Evolutionary conservation across 2,329 filamentous ascomycete genomes (phyloP), one percentile per base, ranked within the genome.

Genomic region (Lecanosticta acicola): DNA sequence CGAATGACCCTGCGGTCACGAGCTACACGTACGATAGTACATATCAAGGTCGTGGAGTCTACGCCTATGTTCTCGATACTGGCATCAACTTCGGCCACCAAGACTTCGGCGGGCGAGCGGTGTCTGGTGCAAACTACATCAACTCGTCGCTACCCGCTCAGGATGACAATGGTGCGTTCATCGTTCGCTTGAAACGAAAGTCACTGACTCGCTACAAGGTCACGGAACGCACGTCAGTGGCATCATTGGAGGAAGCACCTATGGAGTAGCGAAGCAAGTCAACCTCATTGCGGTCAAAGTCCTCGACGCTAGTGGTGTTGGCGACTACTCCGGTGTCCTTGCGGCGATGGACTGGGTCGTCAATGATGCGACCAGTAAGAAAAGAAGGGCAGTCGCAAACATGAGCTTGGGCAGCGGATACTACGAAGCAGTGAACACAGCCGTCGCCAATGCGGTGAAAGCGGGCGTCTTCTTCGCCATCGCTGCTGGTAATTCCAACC

Each of bases 151-250:
- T n/a, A n/a, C 48, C 51, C 35, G 52, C 41, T 21, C 51, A 58
- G 26, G 33, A 20, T n/a, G 29, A 26, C 16, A 21, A n/a, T n/a
- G n/a, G n/a, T n/a, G n/a, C n/a, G n/a, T n/a, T n/a, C n/a, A n/a
- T n/a, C n/a, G n/a, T n/a, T n/a, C n/a, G n/a, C n/a, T n/a, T n/a
- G n/a, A n/a, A n/a, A n/a, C n/a, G n/a, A n/a, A n/a, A n/a, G n/a
- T n/a, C n/a, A n/a, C n/a, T 65, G 45, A 68, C 71, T 46, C 70
- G 76, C 53, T 78, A 81, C 57, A n/a, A n/a, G 80, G 80, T 10
- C 81, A 84, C 64, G 81, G 81, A 33, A 80, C 72, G 45, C 81
- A 84, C 67, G 78, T 81, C 19, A 73, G 79, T 8, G 81, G 79
- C 18, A 84, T 79, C 13, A 76, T 82, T 35, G 81, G 70, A 17